Evolutionary conservation across 495 filamentous ascomycete genomes (phyloP).

Genomic region (Parathielavia appendiculata): DNA sequence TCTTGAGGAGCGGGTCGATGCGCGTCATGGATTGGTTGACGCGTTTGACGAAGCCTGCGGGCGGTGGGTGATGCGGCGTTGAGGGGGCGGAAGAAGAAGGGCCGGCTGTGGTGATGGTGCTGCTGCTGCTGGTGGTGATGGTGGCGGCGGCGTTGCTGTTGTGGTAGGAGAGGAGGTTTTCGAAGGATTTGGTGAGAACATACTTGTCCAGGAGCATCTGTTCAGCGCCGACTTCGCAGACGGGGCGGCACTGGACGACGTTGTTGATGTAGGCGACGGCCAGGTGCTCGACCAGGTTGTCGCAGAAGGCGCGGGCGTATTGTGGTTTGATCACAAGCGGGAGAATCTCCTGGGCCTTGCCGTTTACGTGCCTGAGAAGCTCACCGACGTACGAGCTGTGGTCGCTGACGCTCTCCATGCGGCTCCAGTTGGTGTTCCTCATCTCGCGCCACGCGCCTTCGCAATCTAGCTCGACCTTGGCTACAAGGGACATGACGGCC

Average conservation of each 20-base stretch:
- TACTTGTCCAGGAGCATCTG: slow-evolving; percentile 97
- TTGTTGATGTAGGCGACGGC: slow-evolving; percentile 73
- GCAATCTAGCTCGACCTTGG: slow-evolving; percentile 72
- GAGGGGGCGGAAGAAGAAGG: slow-evolving; percentile 18
- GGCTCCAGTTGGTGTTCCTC: slow-evolving; percentile 93
- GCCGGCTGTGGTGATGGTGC: slow-evolving; percentile 26
- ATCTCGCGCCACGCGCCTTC: slow-evolving; percentile 94
- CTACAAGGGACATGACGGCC: slow-evolving; percentile 75
- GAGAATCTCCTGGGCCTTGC: slow-evolving; percentile 65
- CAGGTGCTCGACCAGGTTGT: slow-evolving; percentile 84
- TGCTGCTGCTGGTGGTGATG: slow-evolving; percentile 18
- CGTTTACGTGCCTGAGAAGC: slow-evolving; percentile 65
- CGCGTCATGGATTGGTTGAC: slow-evolving; percentile 79
- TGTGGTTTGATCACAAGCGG: slow-evolving; percentile 81
- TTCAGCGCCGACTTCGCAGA: slow-evolving; percentile 93
- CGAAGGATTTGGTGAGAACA: slow-evolving; percentile 77
- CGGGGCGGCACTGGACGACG: slow-evolving; percentile 80
- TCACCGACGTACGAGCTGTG: slow-evolving; percentile 89
- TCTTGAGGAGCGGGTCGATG: slow-evolving; percentile 90
- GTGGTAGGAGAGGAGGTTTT: slow-evolving; percentile 58
- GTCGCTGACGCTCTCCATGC: slow-evolving; percentile 90
- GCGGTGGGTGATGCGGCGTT: slow-evolving; percentile 35
- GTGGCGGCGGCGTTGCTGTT: slow-evolving; percentile 16
- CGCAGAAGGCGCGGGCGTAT: slow-evolving; percentile 90
- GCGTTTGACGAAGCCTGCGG: slow-evolving; percentile 73